Base-by-base conservation (phyloP, 164 flowering plant genomes). In the Vitis rotundifolia region DNA sequence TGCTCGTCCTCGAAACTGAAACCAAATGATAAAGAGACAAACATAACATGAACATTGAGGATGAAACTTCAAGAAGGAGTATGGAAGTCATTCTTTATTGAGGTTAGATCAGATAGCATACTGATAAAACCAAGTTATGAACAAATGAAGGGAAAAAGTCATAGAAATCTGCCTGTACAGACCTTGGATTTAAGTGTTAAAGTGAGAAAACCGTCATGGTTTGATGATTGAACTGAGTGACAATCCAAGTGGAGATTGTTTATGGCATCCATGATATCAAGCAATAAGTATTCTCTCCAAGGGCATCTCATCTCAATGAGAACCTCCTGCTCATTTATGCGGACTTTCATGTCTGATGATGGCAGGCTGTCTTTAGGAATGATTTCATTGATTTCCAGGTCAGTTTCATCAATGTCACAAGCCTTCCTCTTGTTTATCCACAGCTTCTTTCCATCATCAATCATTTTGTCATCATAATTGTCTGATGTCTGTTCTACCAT, bases 181-280 rank as follows among this genome's bases (percentile, higher is more conserved):
- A 92, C 98, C 99, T 92, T 87, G 14, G 99, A 83, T 78, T 81
- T 86, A 9, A 91, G 81, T 44, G 73, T 77, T 59, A 94, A 49
- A n/a, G 76, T 69, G 70, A 92, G 82, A 72, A 82, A 69, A 3
- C 90, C 95, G 57, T 85, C 86, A 44, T 19, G 55, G 3, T 81
- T 86, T 12, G 94, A 85, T 15, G 99, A 91, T 56, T 87, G 88
- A 64, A 94, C 84, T 0, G 87, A 75, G 56, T 85, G 80, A 56
- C 84, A 81, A 63, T 94, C 95, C 73, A 92, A 61, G 22, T 83
- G 80, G 51, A 94, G 87, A 67, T 77, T 79, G 76, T 80, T 85
- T 1, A 88, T 51, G 7, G 84, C 90, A 51, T 87, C 95, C 83
- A 94, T 80, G 59, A 92, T 75, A 62, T 89, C 93, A 1, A 91